Base-by-base conservation (phyloP, 1,139 yeast species). In the Debaryomycetaceae sp. region DNA sequence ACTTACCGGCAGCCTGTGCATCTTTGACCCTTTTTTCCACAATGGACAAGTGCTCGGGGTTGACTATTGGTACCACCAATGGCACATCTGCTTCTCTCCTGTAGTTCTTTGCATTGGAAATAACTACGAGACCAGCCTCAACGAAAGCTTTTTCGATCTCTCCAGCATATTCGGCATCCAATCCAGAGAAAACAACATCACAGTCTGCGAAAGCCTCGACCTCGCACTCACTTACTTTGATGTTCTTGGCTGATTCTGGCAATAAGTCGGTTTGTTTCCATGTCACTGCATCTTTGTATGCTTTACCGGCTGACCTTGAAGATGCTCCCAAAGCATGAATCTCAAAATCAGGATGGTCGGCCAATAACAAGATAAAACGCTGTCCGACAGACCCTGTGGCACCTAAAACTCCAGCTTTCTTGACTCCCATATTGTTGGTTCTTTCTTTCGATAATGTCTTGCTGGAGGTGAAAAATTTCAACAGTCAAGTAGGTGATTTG, bases 361-460 rank as follows among this genome's bases (percentile, higher is more conserved):
- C 79, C 49, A 92, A 75, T 41, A 92, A 74, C 41, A 91, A 73
- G 48, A 92, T 91, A 61, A 92, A 92, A 55, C 98, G 78, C 67
- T 92, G 99, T 40, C 99, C 99, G 35, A 92, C 99, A 33, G 96
- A 84, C 38, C 98, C 98, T 17, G 98, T 91, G 52, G 98, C 98
- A 40, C 98, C 98, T 49, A 92, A 74, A 53, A 92, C 96, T 69
- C 98, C 98, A 14, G 82, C 83, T 61, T 76, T 78, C 51, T 66
- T 76, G 29, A 64, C 44, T 33, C 44, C 50, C 61, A 55, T 57
- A 3, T 22, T 22, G 26, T 11, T 22, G 11, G 26, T 22, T n/a
- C n/a, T n/a, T 8, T 22, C 11, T 3, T 22, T 3, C 11, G 7
- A 11, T 22, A 8, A 8, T 22, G 4, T 22, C 26, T 11, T 22